Evolutionary conservation across 83 land plant genomes (phyloP), one percentile per base, ranked within the genome.

Genomic region (Picea abies): DNA sequence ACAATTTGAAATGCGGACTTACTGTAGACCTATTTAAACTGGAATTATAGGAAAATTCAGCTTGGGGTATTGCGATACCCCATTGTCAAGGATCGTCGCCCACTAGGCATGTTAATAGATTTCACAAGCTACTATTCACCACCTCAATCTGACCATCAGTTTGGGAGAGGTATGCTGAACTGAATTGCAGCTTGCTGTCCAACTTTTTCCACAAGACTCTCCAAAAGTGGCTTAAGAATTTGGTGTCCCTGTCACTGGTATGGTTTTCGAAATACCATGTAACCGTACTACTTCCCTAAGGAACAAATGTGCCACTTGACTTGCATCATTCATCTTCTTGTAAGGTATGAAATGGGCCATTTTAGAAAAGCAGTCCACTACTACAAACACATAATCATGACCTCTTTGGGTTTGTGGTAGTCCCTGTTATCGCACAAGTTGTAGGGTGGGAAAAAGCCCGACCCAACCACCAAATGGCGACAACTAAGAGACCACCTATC

Each of bases 341-440:
- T 79, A 80, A 3, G 79, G 68, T 47, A 84, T 80, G 76, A 80
- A 80, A 47, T 73, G 78, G 23, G 41, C 83, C 60, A 80, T 37
- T 79, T 84, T 78, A 65, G 81, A 79, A 60, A 84, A 79, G 12
- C 44, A 17, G 60, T 79, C 62, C 16, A 84, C 85, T 9, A 84
- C 82, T 56, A 84, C 73, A 66, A 84, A 67, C 8, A 84, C 60
- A 14, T 60, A 49, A 49, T 84, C 73, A 10, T 79, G 69, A 4
- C 75, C 39, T 44, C 81, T 79, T 15, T 41, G 23, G 23, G 76
- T 67, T 47, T 44, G 32, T 12, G 75, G 81, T 20, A 79, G 3
- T 14, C 85, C 29, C 29, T 29, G 29, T 29, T 29, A 29, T 29
- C 29, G 29, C 29, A 29, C 29, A 29, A 29, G 29, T 29, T 29